These are phyloP conservation scores for Apiospora kogelbergensis DNA, from an alignment of 2,329 filamentous ascomycete genomes.

Conservation along the genomic window DNA sequence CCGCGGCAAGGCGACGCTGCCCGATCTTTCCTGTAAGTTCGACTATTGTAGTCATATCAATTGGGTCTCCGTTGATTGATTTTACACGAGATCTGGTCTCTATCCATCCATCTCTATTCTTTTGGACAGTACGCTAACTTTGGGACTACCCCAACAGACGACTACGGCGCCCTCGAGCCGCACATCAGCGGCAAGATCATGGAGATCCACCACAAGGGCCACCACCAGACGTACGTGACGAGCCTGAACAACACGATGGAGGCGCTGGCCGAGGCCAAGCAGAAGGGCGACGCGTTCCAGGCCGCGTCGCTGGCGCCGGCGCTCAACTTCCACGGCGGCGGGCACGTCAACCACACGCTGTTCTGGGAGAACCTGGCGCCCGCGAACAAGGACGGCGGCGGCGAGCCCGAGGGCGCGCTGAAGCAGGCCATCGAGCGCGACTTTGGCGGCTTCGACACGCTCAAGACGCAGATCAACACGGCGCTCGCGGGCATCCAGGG, in stretches of 20 bases:
- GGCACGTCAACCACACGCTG: conserved; percentile 65
- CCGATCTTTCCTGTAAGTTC: conserved; percentile 42
- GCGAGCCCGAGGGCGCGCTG: conserved; percentile 47
- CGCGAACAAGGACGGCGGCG: conserved; percentile 35
- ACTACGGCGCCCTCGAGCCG: conserved; percentile 92
- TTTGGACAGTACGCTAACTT: not conserved
- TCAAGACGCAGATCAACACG: conserved; percentile 54
- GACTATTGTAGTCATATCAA: not conserved
- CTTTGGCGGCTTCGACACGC: conserved; percentile 55
- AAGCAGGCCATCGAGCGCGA: conserved; percentile 51
- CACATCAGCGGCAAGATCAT: conserved; percentile 77
- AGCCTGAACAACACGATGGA: conserved; percentile 70
- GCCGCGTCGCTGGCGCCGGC: conserved; percentile 30
- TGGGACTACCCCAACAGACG: conserved; percentile 60
- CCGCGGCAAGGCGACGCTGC: conserved; percentile 17
- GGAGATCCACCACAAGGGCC: conserved; percentile 80
- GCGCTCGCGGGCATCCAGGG: conserved; percentile 61
- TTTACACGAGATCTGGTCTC: too few species aligned
- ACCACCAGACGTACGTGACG: conserved; percentile 82
- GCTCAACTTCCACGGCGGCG: conserved; percentile 67
- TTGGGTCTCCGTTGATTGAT: not conserved
- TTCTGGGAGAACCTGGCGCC: conserved; percentile 71
- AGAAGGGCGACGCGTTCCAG: conserved; percentile 43
- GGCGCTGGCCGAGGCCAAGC: conserved; percentile 61
- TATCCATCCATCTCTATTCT: too few species aligned